Evolutionary conservation across 164 flowering plant species (phyloP), one percentile per base, ranked within the genome.

Genomic region (Sedum album): DNA sequence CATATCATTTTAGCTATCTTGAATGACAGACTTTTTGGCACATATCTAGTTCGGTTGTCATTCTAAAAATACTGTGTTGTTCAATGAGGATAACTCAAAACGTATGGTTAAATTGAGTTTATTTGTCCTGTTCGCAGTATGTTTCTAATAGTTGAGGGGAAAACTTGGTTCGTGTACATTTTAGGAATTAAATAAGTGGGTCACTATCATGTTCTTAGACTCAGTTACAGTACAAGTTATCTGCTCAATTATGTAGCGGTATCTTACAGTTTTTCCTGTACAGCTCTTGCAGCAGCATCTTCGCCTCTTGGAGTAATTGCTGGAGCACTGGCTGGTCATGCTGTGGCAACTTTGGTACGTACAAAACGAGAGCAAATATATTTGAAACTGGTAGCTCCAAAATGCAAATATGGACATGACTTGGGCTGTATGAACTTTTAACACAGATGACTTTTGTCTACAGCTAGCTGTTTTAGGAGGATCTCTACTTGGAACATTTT

Each of bases 281-380:
- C 86, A 94, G 99, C 99, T 42, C 92, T 94, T 78, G 92, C 99
- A 74, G 99, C 99, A 53, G 96, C 99, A 69, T 88, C 99, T 67
- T 94, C 99, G 15, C 96, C 99, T 64, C 88, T 91, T 70, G 99
- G 99, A 78, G 97, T 94, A 75, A 81, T 91, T 67, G 96, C 81
- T 1, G 99, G 99, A 72, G 89, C 99, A 72, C 75, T 91, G 51
- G 99, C 92, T 68, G 97, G 99, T 72, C 97, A 94, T 79, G 96
- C 91, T 65, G 85, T 74, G 31, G 99, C 99, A 70, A 91, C 99
- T 68, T 70, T 94, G 97, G 99, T 94, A 86, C 26, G 76, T 36
- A 60, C 49, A 36, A 67, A n/a, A 65, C 61, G 66, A 46, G 15
- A 23, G 20, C 13, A 66, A 23, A 51, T 51, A 51, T 26, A 66